Conservation (phyloP, 208 protist genomes). For the Crithidia sp. region DNA sequence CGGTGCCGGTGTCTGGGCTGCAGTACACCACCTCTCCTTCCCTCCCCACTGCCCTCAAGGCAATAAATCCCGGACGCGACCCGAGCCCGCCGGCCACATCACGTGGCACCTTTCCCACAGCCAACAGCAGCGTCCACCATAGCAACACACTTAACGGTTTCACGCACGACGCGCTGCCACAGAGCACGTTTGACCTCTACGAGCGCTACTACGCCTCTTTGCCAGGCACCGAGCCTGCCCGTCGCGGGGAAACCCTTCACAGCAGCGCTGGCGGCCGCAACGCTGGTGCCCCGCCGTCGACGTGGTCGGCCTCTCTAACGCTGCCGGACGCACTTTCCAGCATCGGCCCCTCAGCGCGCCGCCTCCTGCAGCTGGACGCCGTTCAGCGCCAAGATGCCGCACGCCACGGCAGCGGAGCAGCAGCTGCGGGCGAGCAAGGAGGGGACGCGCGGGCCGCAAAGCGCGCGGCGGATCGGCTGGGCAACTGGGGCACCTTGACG, state of each 20-base stretch:
- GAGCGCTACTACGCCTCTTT: conserved; percentile 24
- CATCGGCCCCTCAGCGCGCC: conserved; percentile 59
- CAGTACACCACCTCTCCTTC: conserved; percentile 63
- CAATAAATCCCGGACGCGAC: conserved; percentile 20
- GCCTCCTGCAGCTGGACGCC: conserved; percentile 37
- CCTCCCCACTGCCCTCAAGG: conserved; percentile 42
- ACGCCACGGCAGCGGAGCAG: not conserved
- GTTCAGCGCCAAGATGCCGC: not conserved
- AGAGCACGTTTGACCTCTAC: conserved; percentile 31
- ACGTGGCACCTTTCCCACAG: not conserved
- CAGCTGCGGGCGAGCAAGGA: too few relatives aligned
- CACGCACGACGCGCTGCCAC: conserved; percentile 12
- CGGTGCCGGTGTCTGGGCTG: conserved; percentile 49
- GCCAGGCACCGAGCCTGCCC: conserved; percentile 11
- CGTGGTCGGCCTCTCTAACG: conserved; percentile 11
- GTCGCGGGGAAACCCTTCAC: not conserved
- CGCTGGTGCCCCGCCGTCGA: not conserved
- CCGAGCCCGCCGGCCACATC: too few relatives aligned
- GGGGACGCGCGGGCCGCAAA: not conserved
- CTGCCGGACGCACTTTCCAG: conserved; percentile 37
- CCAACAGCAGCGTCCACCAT: not conserved
- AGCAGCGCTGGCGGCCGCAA: not conserved
- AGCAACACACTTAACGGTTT: not conserved
- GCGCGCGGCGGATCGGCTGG: not conserved
- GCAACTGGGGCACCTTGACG: not conserved